Base-by-base conservation (phyloP, 1,139 yeast genomes). In the Diutina pseudorugosa region DNA sequence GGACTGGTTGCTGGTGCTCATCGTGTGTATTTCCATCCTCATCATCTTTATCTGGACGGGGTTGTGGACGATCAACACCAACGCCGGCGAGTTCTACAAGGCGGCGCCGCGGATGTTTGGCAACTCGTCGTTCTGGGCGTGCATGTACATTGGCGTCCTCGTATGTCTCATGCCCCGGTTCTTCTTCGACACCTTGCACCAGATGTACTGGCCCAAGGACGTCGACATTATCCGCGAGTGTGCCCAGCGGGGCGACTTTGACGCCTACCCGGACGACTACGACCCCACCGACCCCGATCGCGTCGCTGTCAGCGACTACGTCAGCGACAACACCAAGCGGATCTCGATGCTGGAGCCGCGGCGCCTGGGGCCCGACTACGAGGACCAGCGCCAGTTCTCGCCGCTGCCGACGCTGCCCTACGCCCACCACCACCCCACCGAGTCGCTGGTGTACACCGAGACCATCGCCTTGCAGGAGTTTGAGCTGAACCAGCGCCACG, bases 1-100 rank as follows among this genome's bases (percentile, higher is more conserved):
- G 98, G 98, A 93, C 68, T 89, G 95, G 95, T 70, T 89, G 53
- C 80, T 91, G 4, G 60, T 76, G 19, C 63, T 86, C 53, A 76
- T 88, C 61, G 79, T 81, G 54, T 69, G 71, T 9, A 62, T 91
- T 47, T 86, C 96, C 7, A 77, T 82, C 54, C 62, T 90, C 55
- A 62, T 90, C 51, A 73, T 89, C 51, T 86, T 81, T 65, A 82
- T 80, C 54, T 91, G 98, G 97, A 83, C 96, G 1, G 96, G 96
- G 51, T 73, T 91, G 51, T 93, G 96, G 91, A 80, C 96, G 1
- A 71, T 85, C 19, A 59, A 66, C 11, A 65, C 79, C 7, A 68
- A 70, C 52, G 76, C 93, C 53, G 77, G 72, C 5, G 95, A 86
- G 60, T 83, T 87, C 57, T 93, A 85, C 69, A 80, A 83, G 58